Evolutionary conservation across 2,329 filamentous ascomycete species (phyloP).

Genomic region (Fusarium cicatricum): DNA sequence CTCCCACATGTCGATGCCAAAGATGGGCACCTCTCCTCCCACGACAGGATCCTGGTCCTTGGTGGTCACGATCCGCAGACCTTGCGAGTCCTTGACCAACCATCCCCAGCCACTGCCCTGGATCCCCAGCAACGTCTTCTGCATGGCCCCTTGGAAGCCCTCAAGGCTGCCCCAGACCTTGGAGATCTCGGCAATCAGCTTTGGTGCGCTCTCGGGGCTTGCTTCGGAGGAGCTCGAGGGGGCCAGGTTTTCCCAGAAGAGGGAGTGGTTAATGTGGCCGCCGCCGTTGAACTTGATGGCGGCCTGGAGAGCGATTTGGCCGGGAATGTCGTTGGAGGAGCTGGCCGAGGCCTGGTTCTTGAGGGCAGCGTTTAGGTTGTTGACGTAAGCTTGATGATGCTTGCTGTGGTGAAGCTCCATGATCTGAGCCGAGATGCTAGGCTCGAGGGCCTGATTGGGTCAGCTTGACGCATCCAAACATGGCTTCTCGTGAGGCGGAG

Average conservation of each 20-base stretch:
- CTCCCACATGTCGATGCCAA: constrained; percentile 92
- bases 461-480: neutral
- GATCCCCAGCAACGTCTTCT: constrained; percentile 70
- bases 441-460: constrained; percentile 68
- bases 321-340: constrained; percentile 64
- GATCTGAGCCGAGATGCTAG: constrained; percentile 78
- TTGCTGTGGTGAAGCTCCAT: constrained; percentile 84
- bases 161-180: constrained; percentile 74
- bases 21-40: constrained; percentile 69
- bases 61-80: constrained; percentile 77
- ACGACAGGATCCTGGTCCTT: constrained; percentile 86
- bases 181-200: constrained; percentile 67
- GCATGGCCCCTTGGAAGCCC: constrained; percentile 72
- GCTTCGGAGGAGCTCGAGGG: constrained; percentile 67
- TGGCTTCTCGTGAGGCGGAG: neutral
- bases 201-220: constrained; percentile 62
- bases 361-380: constrained; percentile 75
- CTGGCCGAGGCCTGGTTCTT: constrained; percentile 66
- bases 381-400: constrained; percentile 82
- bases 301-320: constrained; percentile 72
- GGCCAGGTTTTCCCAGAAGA: constrained; percentile 88
- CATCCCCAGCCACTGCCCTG: constrained; percentile 92
- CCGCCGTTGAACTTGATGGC: constrained; percentile 89
- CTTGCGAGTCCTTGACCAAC: constrained; percentile 72
- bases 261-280: constrained; percentile 90